These are phyloP conservation scores for Limtongozyma cylindracea DNA, from an alignment of 805 yeast genomes.

Conservation along the genomic window DNA sequence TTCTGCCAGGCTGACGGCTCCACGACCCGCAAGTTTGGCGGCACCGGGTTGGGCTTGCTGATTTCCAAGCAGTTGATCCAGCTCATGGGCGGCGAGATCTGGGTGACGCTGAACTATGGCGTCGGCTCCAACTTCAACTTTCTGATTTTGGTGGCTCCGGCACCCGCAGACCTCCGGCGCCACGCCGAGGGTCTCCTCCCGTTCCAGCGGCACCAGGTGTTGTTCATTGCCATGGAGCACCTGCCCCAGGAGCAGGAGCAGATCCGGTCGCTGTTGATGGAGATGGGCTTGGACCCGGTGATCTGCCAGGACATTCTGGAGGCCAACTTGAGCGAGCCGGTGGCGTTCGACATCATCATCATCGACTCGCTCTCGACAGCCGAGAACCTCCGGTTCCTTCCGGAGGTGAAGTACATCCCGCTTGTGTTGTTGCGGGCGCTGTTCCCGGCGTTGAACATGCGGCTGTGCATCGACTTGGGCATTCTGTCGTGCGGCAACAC, in stretches of 20 bases:
- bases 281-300: slow-evolving; percentile 35
- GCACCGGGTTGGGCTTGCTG: slow-evolving; percentile 75
- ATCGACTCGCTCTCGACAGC: slow-evolving; percentile 64
- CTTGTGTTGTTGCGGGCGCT: slow-evolving; percentile 55
- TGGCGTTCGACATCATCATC: slow-evolving; percentile 55
- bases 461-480: slow-evolving; percentile 64
- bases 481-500: slow-evolving; percentile 76
- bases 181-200: slow-evolving; percentile 49
- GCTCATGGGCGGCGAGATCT: slow-evolving; percentile 82
- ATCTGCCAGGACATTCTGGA: slow-evolving; percentile 29
- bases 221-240: slow-evolving; percentile 47
- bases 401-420: slow-evolving; percentile 70
- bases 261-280: slow-evolving; percentile 21
- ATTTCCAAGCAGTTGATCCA: slow-evolving; percentile 74
- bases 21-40: slow-evolving; percentile 80
- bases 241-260: slow-evolving; percentile 20
- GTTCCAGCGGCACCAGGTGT: slow-evolving; percentile 41
- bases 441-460: slow-evolving; percentile 54
- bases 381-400: slow-evolving; percentile 34
- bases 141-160: slow-evolving; percentile 58
- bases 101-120: slow-evolving; percentile 70
- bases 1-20: slow-evolving; percentile 91
- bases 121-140: slow-evolving; percentile 67
- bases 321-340: slow-evolving; percentile 27
- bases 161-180: slow-evolving; percentile 30